A percentile compares a stretch with the other conserved stretches of the same genome.
phyloP scores from a whole-genome alignment of 2,329 filamentous ascomycete genomes.

The Beauveria medogensis region DNA sequence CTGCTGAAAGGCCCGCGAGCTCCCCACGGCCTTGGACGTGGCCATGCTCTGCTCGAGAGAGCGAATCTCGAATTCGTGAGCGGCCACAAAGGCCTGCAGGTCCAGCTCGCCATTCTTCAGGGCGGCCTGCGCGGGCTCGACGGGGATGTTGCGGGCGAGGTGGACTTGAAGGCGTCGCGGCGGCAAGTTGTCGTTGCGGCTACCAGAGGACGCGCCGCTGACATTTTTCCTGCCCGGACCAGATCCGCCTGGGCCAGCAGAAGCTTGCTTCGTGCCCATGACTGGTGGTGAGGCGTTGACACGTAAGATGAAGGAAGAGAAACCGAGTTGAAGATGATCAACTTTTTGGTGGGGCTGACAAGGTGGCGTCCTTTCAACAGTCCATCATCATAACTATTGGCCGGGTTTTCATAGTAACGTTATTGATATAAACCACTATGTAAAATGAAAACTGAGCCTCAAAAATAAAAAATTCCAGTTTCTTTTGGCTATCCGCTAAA shows the following conservation, averaged over 20 bases:
- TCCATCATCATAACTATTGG: not conserved
- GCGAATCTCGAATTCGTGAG: constrained; percentile 82
- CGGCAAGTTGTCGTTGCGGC: constrained; percentile 18
- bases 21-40: constrained; percentile 53
- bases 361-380: not conserved
- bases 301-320: constrained; percentile 3
- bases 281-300: constrained; percentile 14
- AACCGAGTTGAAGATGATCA: not conserved
- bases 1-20: constrained; percentile 78
- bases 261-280: constrained; percentile 21
- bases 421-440: too few relatives aligned
- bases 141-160: constrained; percentile 41
- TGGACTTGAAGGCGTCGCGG: constrained; percentile 40
- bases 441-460: too few relatives aligned
- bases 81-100: constrained; percentile 73
- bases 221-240: constrained; percentile 20
- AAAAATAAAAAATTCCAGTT: too few relatives aligned
- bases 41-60: constrained; percentile 77
- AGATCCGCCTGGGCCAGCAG: constrained; percentile 19
- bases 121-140: constrained; percentile 42
- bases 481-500: too few relatives aligned
- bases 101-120: constrained; percentile 72
- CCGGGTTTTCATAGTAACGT: too few relatives aligned
- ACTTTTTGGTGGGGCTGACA: constrained; percentile 5
- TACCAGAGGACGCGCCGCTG: constrained; percentile 13